Conservation (phyloP, 148 eudicot species). For the Spergularia marina region DNA sequence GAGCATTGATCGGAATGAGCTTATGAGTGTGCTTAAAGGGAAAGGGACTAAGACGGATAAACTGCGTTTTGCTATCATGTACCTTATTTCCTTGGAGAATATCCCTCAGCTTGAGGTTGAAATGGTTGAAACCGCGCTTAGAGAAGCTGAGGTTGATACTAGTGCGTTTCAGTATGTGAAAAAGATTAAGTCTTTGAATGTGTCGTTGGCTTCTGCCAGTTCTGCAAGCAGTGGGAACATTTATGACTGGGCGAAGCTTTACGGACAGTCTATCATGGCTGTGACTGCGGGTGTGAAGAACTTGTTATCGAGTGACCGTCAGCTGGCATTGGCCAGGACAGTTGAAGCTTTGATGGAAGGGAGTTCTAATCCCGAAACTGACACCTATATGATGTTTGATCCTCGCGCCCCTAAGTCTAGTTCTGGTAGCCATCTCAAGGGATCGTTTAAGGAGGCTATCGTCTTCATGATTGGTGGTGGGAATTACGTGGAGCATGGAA, state of each 20-base stretch:
- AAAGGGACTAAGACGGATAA: conserved; percentile 83
- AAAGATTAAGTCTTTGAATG: conserved; percentile 83
- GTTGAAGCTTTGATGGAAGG: conserved; percentile 99
- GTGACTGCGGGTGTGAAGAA: conserved; percentile 97
- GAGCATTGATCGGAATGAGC: conserved; percentile 72
- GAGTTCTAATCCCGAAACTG: conserved; percentile 85
- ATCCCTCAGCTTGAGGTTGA: conserved; percentile 75
- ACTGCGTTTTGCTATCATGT: conserved; percentile 90
- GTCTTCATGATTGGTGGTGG: conserved; percentile 99
- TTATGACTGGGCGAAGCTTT: conserved; percentile 94
- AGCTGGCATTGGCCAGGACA: conserved; percentile 80
- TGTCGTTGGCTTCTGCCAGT: conserved; percentile 73
- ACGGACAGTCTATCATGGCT: conserved; percentile 86
- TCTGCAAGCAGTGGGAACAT: conserved; percentile 83
- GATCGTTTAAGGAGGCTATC: conserved; percentile 90
- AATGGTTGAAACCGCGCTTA: conserved; percentile 72
- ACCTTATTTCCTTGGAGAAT: conserved; percentile 75
- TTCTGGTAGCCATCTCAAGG: conserved; percentile 78
- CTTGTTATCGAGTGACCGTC: conserved; percentile 71
- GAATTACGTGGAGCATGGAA: conserved; percentile 86
- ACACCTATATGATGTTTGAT: conserved; percentile 72
- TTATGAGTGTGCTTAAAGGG: conserved; percentile 73
- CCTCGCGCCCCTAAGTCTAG: conserved; percentile 96
- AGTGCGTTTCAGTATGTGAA: conserved; percentile 94
- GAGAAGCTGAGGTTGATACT: conserved; percentile 86